Percentiles rank a stretch among this genome's conserved stretches.
These are phyloP conservation scores for Gillenia trifoliata DNA, from an alignment of 306 rosid genomes.

Conservation along the genomic window DNA sequence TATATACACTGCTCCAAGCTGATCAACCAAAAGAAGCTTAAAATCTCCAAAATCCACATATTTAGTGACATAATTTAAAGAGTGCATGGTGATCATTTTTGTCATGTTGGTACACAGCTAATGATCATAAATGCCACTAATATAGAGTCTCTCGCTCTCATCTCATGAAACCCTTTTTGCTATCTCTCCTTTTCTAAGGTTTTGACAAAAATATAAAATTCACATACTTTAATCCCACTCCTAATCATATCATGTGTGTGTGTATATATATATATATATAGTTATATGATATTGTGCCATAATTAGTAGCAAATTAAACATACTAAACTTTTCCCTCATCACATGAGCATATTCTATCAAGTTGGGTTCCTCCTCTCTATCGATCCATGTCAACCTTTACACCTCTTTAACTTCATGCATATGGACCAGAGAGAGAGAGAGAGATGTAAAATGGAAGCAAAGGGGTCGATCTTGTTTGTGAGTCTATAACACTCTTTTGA, in stretches of 20 bases:
- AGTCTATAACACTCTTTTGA: slow-evolving; percentile 59
- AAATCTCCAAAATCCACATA: not conserved
- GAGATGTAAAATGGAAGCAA: slow-evolving; percentile 92
- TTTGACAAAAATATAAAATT: slow-evolving; percentile 27
- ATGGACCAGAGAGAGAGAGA: slow-evolving; percentile 35
- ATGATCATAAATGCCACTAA: slow-evolving; percentile 3
- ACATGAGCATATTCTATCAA: slow-evolving; percentile 59
- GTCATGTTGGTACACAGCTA: slow-evolving; percentile 1
- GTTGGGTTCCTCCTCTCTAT: slow-evolving; percentile 26
- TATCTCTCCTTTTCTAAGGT: not conserved
- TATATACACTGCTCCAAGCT: not conserved
- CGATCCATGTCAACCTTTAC: slow-evolving; percentile 45
- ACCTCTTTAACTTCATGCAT: slow-evolving; percentile 52
- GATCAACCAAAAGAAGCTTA: not conserved
- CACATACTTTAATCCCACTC: slow-evolving; percentile 52
- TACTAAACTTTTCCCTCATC: slow-evolving; percentile 54
- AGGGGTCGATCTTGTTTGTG: slow-evolving; percentile 49
- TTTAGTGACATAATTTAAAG: slow-evolving; percentile 3
- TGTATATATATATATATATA: slow-evolving; percentile 1
- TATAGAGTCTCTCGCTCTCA: not conserved
- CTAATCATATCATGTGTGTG: slow-evolving; percentile 48
- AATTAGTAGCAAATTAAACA: slow-evolving; percentile 45
- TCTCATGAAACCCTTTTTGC: not conserved
- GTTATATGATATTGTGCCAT: slow-evolving; percentile 39
- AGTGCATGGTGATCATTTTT: slow-evolving; percentile 17